Percentiles rank a stretch among this genome's conserved stretches.
Evolutionary conservation across 495 filamentous ascomycete genomes (phyloP).

Genomic region (Aspergillus taichungensis): DNA sequence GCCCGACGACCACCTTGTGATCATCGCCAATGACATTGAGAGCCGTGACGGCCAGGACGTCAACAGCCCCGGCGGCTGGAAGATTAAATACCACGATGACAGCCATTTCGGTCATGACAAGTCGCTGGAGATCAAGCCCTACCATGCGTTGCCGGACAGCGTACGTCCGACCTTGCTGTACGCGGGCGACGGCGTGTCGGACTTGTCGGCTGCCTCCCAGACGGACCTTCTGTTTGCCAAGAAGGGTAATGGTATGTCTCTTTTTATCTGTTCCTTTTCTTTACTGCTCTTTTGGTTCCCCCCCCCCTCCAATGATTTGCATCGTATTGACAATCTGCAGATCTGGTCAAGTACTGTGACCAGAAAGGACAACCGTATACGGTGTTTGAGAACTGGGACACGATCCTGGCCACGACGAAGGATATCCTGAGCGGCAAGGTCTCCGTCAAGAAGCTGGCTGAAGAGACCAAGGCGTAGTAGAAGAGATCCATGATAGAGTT

Average conservation of each 20-base stretch:
- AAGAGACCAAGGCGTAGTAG: conserved; percentile 11
- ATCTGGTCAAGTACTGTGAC: conserved; percentile 76
- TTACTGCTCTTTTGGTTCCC: neutral
- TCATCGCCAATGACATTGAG: conserved; percentile 74
- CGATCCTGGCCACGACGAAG: conserved; percentile 64
- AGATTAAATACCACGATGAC: conserved; percentile 80
- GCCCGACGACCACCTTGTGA: conserved; percentile 59
- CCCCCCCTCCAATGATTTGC: neutral
- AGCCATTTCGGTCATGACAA: conserved; percentile 92
- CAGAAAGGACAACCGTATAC: conserved; percentile 71
- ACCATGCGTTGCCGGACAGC: conserved; percentile 58
- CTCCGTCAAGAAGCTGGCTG: conserved; percentile 24
- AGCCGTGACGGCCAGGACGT: conserved; percentile 61
- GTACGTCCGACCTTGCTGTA: conserved; percentile 74
- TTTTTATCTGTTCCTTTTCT: neutral
- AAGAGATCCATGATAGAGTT: neutral
- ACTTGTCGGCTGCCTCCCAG: conserved; percentile 78
- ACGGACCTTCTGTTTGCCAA: conserved; percentile 90
- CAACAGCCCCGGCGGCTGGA: conserved; percentile 73
- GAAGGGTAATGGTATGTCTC: conserved; percentile 64
- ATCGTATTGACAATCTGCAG: conserved; percentile 28
- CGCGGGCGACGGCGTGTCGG: conserved; percentile 84
- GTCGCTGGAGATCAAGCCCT: conserved; percentile 75
- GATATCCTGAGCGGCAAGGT: conserved; percentile 58
- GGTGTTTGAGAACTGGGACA: conserved; percentile 66